Evolutionary conservation across 2,329 filamentous ascomycete genomes (phyloP).

Genomic region (Cordyceps fumosorosea): DNA sequence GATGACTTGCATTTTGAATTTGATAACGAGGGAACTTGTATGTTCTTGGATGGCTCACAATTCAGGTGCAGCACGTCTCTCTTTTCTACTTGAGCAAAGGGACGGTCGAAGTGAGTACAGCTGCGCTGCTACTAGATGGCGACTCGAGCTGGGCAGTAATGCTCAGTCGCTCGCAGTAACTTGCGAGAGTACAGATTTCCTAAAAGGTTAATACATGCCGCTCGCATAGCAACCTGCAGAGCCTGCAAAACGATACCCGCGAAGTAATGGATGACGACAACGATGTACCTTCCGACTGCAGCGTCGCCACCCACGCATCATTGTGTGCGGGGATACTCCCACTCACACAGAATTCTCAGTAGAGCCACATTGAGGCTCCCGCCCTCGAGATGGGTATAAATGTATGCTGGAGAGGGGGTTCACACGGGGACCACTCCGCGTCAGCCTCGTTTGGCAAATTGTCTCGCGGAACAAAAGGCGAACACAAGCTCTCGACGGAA

Average conservation of each 20-base stretch:
- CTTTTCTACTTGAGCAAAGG: background rate
- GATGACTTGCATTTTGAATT: slow-evolving; percentile 13
- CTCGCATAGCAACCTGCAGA: background rate
- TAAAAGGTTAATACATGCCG: background rate
- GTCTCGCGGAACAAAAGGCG: background rate
- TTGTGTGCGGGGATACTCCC: background rate
- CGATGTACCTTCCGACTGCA: background rate
- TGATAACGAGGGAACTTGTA: slow-evolving; percentile 5
- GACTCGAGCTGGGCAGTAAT: background rate
- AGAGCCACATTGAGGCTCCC: background rate
- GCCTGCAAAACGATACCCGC: background rate
- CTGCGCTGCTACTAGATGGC: background rate
- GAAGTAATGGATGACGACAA: background rate
- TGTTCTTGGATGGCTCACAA: background rate
- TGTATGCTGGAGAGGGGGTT: background rate
- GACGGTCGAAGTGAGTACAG: background rate
- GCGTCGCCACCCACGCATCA: background rate
- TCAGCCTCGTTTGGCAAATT: background rate
- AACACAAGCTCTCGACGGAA: background rate
- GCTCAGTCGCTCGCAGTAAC: background rate
- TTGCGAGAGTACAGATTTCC: background rate
- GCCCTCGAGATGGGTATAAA: background rate
- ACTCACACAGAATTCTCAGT: background rate
- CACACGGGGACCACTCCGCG: background rate
- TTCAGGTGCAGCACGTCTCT: background rate